phyloP scores from a whole-genome alignment of 495 filamentous ascomycete species.

The Tuber melanosporum region DNA sequence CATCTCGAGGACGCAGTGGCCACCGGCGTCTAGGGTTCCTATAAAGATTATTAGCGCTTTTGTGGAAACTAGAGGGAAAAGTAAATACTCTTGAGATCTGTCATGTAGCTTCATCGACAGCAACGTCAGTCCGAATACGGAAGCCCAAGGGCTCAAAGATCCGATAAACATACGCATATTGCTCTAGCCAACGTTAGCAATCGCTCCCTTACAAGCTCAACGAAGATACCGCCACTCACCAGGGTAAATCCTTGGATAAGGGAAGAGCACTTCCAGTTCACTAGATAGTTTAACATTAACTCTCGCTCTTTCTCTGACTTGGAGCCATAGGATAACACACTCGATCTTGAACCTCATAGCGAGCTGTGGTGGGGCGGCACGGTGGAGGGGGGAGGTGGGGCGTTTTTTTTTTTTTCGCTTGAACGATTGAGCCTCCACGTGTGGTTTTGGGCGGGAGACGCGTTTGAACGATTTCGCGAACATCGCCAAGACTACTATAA shows the following conservation, averaged over 20 bases:
- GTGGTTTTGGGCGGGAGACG: neutral
- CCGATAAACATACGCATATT: constrained; percentile 66
- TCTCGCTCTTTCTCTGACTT: neutral
- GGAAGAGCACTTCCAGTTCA: constrained; percentile 90
- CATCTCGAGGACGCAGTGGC: constrained; percentile 99
- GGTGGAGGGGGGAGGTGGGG: neutral
- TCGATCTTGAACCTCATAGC: constrained; percentile 97
- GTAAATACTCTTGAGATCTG: constrained; percentile 75
- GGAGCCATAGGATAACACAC: constrained; percentile 47
- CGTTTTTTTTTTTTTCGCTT: neutral
- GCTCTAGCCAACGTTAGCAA: constrained; percentile 50
- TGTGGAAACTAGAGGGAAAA: neutral
- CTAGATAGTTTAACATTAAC: constrained; percentile 46
- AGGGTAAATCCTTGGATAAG: constrained; percentile 94
- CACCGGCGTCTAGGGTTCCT: constrained; percentile 85
- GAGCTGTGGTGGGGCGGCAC: constrained; percentile 26
- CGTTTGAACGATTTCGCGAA: neutral
- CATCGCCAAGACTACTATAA: neutral
- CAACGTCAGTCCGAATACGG: constrained; percentile 6
- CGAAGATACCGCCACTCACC: constrained; percentile 45
- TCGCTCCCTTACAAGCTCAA: neutral
- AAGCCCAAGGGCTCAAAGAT: neutral
- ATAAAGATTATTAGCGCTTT: constrained; percentile 17
- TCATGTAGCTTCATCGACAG: constrained; percentile 68
- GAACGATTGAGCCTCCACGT: neutral